These are phyloP conservation scores for Colletotrichum costaricense DNA, from an alignment of 2,329 filamentous ascomycete genomes.

Conservation along the genomic window DNA sequence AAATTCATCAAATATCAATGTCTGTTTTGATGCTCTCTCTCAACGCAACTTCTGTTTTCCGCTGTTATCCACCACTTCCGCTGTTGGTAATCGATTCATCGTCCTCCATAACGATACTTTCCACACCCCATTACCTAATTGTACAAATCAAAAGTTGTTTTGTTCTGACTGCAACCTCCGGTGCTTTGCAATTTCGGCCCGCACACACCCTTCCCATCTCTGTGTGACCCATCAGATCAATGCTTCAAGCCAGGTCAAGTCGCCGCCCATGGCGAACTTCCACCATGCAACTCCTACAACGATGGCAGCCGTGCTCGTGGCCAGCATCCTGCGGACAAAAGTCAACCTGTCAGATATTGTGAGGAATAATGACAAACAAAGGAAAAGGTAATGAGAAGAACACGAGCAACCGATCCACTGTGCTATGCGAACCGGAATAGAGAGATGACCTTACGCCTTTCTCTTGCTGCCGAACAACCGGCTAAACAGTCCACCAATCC, in stretches of 20 bases:
- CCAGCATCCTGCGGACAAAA: conserved; percentile 34
- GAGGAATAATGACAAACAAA: conserved; percentile 19
- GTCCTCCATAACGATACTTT: not conserved
- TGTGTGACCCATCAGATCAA: conserved; percentile 1
- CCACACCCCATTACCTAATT: conserved; percentile 3
- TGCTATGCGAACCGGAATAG: conserved; percentile 15
- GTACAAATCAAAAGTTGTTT: conserved; percentile 8
- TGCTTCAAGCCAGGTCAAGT: conserved; percentile 13
- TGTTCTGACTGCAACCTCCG: not conserved
- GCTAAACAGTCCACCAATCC: conserved; percentile 48
- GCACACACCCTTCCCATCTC: not conserved
- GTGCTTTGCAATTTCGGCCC: not conserved
- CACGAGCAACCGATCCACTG: not conserved
- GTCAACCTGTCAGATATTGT: conserved; percentile 36
- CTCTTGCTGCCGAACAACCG: conserved; percentile 35
- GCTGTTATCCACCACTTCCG: not conserved
- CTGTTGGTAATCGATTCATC: not conserved
- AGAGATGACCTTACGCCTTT: conserved; percentile 35
- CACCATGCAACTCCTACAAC: conserved; percentile 32
- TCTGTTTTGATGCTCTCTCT: not conserved
- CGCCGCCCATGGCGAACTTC: conserved; percentile 22
- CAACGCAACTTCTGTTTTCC: not conserved
- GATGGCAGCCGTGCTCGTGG: conserved; percentile 33
- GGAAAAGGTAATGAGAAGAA: not conserved
- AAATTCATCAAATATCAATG: not conserved